A percentile compares a stretch with the other conserved stretches of the same genome.
phyloP scores from a whole-genome alignment of 108 stramenopile genomes.

The Chaetoceros tenuissimus region DNA sequence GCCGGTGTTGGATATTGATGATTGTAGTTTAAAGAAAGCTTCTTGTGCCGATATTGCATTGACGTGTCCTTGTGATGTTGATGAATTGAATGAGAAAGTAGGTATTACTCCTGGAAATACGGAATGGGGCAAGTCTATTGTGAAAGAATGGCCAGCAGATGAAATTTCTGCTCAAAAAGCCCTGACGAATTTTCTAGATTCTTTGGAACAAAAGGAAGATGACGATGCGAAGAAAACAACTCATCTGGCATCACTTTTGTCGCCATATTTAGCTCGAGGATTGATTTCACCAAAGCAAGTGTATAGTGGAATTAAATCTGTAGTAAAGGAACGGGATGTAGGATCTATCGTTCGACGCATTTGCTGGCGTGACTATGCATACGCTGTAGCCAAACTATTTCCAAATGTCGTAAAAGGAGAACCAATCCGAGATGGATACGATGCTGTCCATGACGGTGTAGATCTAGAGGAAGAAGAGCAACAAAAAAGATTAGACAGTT shows the following conservation, averaged over 20 bases:
- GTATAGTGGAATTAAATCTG: constrained; percentile 4
- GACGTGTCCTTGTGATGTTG: neutral
- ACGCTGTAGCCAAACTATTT: constrained; percentile 1
- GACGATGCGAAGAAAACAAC: neutral
- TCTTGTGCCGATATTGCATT: neutral
- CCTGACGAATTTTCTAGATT: neutral
- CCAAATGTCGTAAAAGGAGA: constrained; percentile 9
- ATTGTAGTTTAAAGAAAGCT: neutral
- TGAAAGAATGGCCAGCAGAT: neutral
- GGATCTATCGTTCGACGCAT: constrained; percentile 27
- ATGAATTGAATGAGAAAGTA: neutral
- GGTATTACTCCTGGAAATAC: neutral
- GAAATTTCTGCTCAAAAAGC: neutral
- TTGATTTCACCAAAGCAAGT: constrained; percentile 32
- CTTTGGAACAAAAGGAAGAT: neutral
- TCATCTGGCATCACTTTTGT: constrained; percentile 6
- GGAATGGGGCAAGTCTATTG: neutral
- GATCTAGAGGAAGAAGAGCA: neutral
- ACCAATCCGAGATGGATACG: constrained; percentile 15
- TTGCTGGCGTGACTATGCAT: constrained; percentile 18
- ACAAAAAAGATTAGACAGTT: constrained; percentile 7
- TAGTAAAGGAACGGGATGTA: constrained; percentile 7
- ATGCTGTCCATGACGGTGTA: neutral
- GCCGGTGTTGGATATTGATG: neutral
- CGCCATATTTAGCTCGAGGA: constrained; percentile 34